A percentile compares a stretch with the other conserved stretches of the same genome.
Conservation (phyloP, 805 yeast genomes). For the Nakazawaea sp. region DNA sequence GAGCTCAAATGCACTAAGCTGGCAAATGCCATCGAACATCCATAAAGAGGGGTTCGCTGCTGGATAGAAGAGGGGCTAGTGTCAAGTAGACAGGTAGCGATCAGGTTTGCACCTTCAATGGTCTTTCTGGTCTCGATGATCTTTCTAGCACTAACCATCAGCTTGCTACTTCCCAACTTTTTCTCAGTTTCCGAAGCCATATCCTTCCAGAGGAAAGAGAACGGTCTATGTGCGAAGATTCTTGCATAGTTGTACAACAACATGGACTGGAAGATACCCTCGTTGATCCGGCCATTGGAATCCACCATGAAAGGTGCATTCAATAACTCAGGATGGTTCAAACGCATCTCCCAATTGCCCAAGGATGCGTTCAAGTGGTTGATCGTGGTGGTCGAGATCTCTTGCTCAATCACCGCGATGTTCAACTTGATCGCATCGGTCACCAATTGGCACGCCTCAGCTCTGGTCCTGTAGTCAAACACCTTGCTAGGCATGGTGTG, state of each 20-base stretch:
- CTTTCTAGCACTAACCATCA: slow-evolving; percentile 33
- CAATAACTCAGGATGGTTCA: slow-evolving; percentile 35
- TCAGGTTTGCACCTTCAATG: slow-evolving; percentile 45
- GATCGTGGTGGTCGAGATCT: slow-evolving; percentile 27
- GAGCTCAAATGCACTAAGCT: slow-evolving; percentile 46
- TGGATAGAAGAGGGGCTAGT: slow-evolving; percentile 36
- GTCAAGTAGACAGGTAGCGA: slow-evolving; percentile 38
- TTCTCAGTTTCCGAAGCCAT: slow-evolving; percentile 21
- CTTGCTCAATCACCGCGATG: slow-evolving; percentile 33
- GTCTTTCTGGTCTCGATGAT: slow-evolving; percentile 47
- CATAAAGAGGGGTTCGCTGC: slow-evolving; percentile 43
- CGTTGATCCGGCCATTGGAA: slow-evolving; percentile 38
- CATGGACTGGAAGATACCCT: slow-evolving; percentile 46
- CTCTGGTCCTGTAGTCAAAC: slow-evolving; percentile 42
- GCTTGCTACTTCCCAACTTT: slow-evolving; percentile 24
- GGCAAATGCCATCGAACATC: slow-evolving; percentile 48
- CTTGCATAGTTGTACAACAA: slow-evolving; percentile 43
- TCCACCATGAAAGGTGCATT: slow-evolving; percentile 35
- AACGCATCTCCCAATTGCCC: slow-evolving; percentile 43
- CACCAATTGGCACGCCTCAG: slow-evolving; percentile 39
- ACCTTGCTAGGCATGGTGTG: slow-evolving; percentile 22
- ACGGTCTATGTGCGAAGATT: slow-evolving; percentile 48
- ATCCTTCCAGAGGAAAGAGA: slow-evolving; percentile 44
- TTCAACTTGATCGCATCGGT: slow-evolving; percentile 43
- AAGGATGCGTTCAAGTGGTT: slow-evolving; percentile 36